Evolutionary conservation across 257 asterid genomes (phyloP).

Genomic region (Solanum ossicruentum): DNA sequence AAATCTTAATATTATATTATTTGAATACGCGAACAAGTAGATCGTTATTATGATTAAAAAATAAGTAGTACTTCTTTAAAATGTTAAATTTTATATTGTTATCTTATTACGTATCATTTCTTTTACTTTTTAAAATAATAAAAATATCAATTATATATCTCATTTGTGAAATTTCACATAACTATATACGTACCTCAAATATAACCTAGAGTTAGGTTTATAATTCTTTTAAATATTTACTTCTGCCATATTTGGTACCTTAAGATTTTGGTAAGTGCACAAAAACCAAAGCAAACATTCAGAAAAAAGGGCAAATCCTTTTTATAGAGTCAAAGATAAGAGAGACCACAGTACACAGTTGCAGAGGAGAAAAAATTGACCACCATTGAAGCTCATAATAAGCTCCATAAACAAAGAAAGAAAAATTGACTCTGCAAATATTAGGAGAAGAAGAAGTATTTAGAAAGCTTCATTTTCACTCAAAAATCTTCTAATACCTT

Average conservation of each 20-base stretch:
- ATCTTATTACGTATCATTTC: too few species aligned
- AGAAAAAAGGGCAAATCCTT: slow-evolving; percentile 4
- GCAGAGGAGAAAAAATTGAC: slow-evolving; percentile 2
- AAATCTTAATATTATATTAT: background rate
- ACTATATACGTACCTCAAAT: background rate
- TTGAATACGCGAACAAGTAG: background rate
- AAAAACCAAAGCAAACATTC: slow-evolving; percentile 26
- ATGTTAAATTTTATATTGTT: too few species aligned
- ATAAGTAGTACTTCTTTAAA: background rate
- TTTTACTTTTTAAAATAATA: too few species aligned
- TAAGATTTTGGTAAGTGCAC: background rate
- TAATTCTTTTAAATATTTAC: background rate
- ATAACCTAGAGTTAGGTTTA: background rate
- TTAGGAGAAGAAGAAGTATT: background rate
- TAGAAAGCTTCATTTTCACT: background rate
- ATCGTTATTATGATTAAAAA: background rate
- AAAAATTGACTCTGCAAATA: background rate
- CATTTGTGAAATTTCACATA: too few species aligned
- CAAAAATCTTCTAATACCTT: background rate
- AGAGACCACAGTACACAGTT: background rate
- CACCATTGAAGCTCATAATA: slow-evolving; percentile 23
- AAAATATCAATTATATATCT: too few species aligned
- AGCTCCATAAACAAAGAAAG: background rate
- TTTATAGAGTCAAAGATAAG: slow-evolving; percentile 16
- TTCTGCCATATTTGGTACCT: background rate